Percentiles rank a stretch among this genome's conserved stretches.
Evolutionary conservation across 148 eudicot species (phyloP).

Genomic region (Talinum fruticosum): DNA sequence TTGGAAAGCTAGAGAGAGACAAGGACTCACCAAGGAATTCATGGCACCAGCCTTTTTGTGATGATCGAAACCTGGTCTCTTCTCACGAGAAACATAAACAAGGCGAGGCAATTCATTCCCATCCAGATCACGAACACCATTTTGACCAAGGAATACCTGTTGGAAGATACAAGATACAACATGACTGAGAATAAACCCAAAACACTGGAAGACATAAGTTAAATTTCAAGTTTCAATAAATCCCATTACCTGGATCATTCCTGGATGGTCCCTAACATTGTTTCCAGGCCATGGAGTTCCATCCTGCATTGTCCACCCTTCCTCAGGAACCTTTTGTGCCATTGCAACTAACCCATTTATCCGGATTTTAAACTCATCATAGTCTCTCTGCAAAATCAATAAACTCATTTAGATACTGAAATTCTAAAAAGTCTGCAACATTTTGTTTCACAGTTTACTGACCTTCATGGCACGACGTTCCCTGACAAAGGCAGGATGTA

Average conservation of each 20-base stretch:
- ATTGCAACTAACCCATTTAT: slow-evolving; percentile 82
- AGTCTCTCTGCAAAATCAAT: slow-evolving; percentile 63
- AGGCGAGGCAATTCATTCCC: slow-evolving; percentile 91
- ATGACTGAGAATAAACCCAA: neutral
- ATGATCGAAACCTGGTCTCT: slow-evolving; percentile 92
- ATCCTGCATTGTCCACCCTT: slow-evolving; percentile 99
- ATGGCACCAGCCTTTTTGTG: slow-evolving; percentile 99
- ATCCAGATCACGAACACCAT: slow-evolving; percentile 74
- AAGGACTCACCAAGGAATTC: slow-evolving; percentile 74
- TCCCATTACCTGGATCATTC: slow-evolving; percentile 82
- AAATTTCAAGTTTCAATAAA: neutral
- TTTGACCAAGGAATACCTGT: slow-evolving; percentile 87
- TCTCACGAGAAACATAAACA: slow-evolving; percentile 98
- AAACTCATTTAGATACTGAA: neutral
- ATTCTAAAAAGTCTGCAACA: neutral
- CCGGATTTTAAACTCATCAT: slow-evolving; percentile 87
- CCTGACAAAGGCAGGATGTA: slow-evolving; percentile 90
- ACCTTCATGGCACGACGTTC: slow-evolving; percentile 99
- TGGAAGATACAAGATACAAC: slow-evolving; percentile 1
- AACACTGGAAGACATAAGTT: neutral
- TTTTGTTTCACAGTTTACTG: neutral
- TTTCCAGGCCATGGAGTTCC: slow-evolving; percentile 99
- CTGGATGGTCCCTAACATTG: slow-evolving; percentile 94
- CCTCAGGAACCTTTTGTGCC: slow-evolving; percentile 96
- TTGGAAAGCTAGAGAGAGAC: neutral